Conservation (phyloP, 2,329 filamentous ascomycete genomes). For the Lanzia echinophila region DNA sequence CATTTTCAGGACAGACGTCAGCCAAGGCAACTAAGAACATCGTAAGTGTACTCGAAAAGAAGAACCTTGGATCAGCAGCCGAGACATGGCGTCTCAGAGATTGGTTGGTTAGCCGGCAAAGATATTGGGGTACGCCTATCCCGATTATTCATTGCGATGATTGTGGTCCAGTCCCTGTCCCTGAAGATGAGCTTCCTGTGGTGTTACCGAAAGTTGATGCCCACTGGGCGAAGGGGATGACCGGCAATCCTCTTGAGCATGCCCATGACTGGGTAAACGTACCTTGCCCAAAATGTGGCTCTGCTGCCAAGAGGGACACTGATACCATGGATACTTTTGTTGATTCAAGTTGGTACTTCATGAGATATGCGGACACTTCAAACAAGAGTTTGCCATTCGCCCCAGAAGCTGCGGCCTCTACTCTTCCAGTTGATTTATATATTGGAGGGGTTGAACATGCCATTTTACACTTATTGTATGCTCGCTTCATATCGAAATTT, state of each 20-base stretch:
- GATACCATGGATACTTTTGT: slow-evolving; percentile 98
- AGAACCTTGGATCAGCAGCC: slow-evolving; percentile 51
- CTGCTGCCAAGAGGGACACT: slow-evolving; percentile 70
- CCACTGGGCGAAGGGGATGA: slow-evolving; percentile 61
- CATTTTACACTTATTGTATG: slow-evolving; percentile 82
- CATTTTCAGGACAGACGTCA: slow-evolving; percentile 58
- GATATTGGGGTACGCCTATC: slow-evolving; percentile 88
- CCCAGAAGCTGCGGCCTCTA: slow-evolving; percentile 45
- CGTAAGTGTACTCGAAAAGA: slow-evolving; percentile 45
- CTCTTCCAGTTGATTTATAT: slow-evolving; percentile 78
- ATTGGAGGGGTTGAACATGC: slow-evolving; percentile 87
- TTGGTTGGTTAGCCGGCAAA: slow-evolving; percentile 87
- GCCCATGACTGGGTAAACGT: slow-evolving; percentile 69
- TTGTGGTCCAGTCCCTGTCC: slow-evolving; percentile 76
- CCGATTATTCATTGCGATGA: slow-evolving; percentile 75
- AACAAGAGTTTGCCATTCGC: slow-evolving; percentile 58
- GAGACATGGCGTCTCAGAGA: slow-evolving; percentile 78
- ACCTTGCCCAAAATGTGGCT: slow-evolving; percentile 65
- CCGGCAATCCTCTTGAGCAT: slow-evolving; percentile 70
- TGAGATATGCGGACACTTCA: slow-evolving; percentile 67
- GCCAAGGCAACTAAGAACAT: slow-evolving; percentile 55
- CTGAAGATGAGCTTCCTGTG: slow-evolving; percentile 69
- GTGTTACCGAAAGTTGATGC: slow-evolving; percentile 61
- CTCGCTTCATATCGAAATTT: slow-evolving; percentile 87
- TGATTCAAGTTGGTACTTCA: slow-evolving; percentile 90